These are phyloP conservation scores for Globisporangium barbulae DNA, from an alignment of 352 stramenopile genomes.

Conservation along the genomic window DNA sequence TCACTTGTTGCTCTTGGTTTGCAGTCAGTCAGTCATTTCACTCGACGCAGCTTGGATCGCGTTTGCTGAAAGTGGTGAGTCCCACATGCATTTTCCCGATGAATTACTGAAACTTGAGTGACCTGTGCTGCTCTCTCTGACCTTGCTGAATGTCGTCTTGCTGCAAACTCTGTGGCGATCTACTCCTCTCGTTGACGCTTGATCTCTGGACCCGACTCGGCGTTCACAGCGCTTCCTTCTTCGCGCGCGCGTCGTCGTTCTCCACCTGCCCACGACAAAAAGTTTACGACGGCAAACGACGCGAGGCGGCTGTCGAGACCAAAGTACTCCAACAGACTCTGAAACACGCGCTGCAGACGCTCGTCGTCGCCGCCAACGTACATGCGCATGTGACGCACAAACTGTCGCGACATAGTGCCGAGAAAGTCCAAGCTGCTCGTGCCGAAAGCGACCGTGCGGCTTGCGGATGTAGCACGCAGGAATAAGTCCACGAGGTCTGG, in stretches of 20 bases:
- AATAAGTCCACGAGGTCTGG: slow-evolving; percentile 54
- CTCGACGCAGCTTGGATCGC: not conserved
- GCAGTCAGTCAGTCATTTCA: not conserved
- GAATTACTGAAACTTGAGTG: not conserved
- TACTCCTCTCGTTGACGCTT: slow-evolving; percentile 35
- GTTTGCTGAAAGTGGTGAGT: not conserved
- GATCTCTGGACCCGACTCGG: slow-evolving; percentile 10
- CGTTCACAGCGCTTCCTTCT: not conserved
- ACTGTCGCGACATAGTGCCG: slow-evolving; percentile 44
- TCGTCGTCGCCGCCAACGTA: slow-evolving; percentile 33
- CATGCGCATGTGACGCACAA: slow-evolving; percentile 37
- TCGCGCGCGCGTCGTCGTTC: slow-evolving; percentile 14
- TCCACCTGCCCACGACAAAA: slow-evolving; percentile 33
- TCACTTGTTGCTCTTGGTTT: not conserved
- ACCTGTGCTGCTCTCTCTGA: not conserved
- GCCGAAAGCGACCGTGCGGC: slow-evolving; percentile 42
- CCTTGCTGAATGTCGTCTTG: not conserved
- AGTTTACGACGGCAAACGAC: slow-evolving; percentile 39
- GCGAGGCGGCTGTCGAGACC: slow-evolving; percentile 41
- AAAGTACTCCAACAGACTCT: slow-evolving; percentile 32
- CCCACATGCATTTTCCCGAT: not conserved
- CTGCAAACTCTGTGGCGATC: not conserved
- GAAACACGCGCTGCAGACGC: slow-evolving; percentile 33
- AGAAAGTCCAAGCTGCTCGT: slow-evolving; percentile 46
- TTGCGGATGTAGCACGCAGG: slow-evolving; percentile 59